Base-by-base conservation (phyloP, 2,329 filamentous ascomycete genomes). In the Botryotinia convoluta region DNA sequence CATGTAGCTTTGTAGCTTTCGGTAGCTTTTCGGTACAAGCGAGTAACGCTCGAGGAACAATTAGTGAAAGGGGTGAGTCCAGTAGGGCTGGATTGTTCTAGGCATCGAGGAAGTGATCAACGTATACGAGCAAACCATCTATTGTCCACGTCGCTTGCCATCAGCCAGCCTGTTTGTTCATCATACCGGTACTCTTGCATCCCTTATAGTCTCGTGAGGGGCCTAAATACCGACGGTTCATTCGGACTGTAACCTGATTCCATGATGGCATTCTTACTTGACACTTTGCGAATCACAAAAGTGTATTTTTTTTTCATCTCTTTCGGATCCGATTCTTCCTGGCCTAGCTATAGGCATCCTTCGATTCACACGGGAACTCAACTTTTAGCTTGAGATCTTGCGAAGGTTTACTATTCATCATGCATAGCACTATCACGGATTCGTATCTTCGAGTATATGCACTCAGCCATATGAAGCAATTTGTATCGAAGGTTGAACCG, bases 31-130 rank as follows among this genome's bases (percentile, higher is more conserved):
- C 45, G 32, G 45, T 54, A 22, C 45, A 35, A 39, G 32, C 45
- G 35, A 54, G 45, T 29, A 68, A 39, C 64, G 26, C 26, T 37
- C 35, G 35, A 54, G 26, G 16, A 29, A 68, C 12, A 39, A 16
- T 26, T 14, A 54, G 45, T 54, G 51, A 54, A 18, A 54, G 44
- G 63, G 35, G 37, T 65, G 29, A 65, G 45, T 39, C n/a, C 64
- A 68, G 64, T 68, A 68, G 64, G 64, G 64, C 64, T 68, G 64
- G 64, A 68, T 42, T 32, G 64, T 29, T 68, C 64, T 54, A 68
- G 64, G 35, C 45, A 35, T 51, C 18, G 37, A 42, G 29, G 22
- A 54, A 29, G 16, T 68, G 64, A 68, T 54, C 45, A 68, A 54
- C 12, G 35, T 39, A 39, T 67, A 51, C 63, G 32, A 67, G 26